Percentiles rank a stretch among this genome's conserved stretches.
Conservation (phyloP, 345 rosid species). For the Salix suchowensis region DNA sequence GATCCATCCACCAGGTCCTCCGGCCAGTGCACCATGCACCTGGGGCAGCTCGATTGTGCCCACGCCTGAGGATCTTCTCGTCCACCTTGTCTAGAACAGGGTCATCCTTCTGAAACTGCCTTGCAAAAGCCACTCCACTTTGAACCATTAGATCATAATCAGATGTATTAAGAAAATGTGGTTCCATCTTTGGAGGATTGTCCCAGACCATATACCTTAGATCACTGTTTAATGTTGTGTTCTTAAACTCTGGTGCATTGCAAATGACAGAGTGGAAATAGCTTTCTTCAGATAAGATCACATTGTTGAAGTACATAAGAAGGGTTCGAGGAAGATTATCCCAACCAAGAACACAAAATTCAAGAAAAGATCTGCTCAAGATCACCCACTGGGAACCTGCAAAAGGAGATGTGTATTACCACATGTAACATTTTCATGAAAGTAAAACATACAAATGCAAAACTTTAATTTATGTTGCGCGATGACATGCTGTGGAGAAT, state of each 20-base stretch:
- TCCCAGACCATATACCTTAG: slow-evolving; percentile 94
- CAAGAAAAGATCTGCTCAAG: slow-evolving; percentile 77
- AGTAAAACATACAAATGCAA: neutral
- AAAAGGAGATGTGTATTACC: slow-evolving; percentile 12
- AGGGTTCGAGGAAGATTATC: slow-evolving; percentile 84
- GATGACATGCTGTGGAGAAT: slow-evolving; percentile 1
- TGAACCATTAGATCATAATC: slow-evolving; percentile 67
- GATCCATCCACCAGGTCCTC: slow-evolving; percentile 70
- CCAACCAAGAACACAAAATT: slow-evolving; percentile 93
- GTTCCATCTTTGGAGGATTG: slow-evolving; percentile 95
- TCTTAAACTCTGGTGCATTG: slow-evolving; percentile 80
- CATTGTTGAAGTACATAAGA: slow-evolving; percentile 92
- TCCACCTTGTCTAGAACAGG: slow-evolving; percentile 73
- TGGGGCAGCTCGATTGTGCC: slow-evolving; percentile 47
- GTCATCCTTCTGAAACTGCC: slow-evolving; percentile 69
- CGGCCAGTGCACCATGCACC: slow-evolving; percentile 95
- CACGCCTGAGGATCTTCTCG: slow-evolving; percentile 66
- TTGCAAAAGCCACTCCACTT: slow-evolving; percentile 87
- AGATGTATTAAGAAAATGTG: slow-evolving; percentile 56
- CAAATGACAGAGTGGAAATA: slow-evolving; percentile 92
- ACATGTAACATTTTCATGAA: slow-evolving; percentile 12
- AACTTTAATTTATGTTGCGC: neutral
- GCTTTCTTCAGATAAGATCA: slow-evolving; percentile 73
- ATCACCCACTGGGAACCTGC: slow-evolving; percentile 94
- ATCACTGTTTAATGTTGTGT: slow-evolving; percentile 78